Evolutionary conservation across 495 filamentous ascomycete genomes (phyloP).

Genomic region (Clavariopsis aquatica): DNA sequence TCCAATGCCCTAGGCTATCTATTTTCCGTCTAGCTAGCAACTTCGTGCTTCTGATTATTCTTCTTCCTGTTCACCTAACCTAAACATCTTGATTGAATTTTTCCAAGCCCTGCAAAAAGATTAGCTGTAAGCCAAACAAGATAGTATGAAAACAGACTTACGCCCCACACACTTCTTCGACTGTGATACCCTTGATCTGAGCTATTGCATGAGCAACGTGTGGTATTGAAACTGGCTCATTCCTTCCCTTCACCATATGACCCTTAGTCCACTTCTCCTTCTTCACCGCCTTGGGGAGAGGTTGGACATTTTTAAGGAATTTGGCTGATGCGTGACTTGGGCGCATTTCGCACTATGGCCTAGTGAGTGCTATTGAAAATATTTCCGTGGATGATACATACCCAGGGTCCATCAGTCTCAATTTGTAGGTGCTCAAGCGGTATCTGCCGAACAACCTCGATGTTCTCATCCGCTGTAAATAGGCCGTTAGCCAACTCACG

Average conservation of each 20-base stretch:
- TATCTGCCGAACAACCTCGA: constrained; percentile 75
- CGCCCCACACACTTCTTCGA: constrained; percentile 84
- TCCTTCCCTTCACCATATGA: constrained; percentile 83
- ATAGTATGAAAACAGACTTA: constrained; percentile 45
- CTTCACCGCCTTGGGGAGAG: constrained; percentile 62
- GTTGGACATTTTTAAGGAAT: constrained; percentile 50
- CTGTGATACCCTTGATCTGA: constrained; percentile 71
- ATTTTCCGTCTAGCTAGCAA: too few species aligned
- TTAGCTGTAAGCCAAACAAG: background rate
- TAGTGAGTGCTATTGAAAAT: background rate
- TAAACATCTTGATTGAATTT: constrained; percentile 39
- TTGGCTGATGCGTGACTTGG: constrained; percentile 64
- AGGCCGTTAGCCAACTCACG: background rate
- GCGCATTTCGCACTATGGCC: constrained; percentile 61
- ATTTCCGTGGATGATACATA: constrained; percentile 31
- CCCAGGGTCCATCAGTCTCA: constrained; percentile 94
- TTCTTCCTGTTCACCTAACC: constrained; percentile 29
- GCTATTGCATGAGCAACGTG: constrained; percentile 87
- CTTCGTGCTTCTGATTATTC: too few species aligned
- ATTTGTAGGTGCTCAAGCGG: constrained; percentile 76
- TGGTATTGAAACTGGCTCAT: constrained; percentile 82
- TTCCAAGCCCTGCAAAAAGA: constrained; percentile 24
- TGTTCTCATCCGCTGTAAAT: constrained; percentile 65
- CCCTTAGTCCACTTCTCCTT: constrained; percentile 91
- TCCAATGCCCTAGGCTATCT: too few species aligned